phyloP scores from a whole-genome alignment of 2,329 filamentous ascomycete genomes.

The Venturia oleaginea region DNA sequence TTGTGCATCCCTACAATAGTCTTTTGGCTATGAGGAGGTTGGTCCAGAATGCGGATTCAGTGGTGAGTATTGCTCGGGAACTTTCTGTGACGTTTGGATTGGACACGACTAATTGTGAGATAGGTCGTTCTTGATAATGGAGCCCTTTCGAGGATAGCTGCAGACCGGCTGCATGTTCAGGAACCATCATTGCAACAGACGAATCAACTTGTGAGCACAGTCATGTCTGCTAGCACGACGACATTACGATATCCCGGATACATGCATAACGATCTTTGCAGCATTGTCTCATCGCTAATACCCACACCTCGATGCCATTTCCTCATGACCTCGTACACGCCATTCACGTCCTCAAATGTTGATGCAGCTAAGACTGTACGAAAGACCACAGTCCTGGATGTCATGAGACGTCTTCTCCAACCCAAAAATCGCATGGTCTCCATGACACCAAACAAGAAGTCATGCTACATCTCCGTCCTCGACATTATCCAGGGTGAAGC shows the following conservation, averaged over 20 bases:
- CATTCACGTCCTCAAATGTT: conserved; percentile 92
- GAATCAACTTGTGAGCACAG: conserved; percentile 92
- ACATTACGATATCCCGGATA: conserved; percentile 95
- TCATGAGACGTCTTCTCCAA: conserved; percentile 90
- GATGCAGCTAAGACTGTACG: conserved; percentile 96
- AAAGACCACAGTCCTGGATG: conserved; percentile 94
- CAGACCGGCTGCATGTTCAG: conserved; percentile 88
- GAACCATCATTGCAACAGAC: conserved; percentile 95
- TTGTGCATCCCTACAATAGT: conserved; percentile 98
- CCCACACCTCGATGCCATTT: conserved; percentile 96
- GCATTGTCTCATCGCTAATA: conserved; percentile 91
- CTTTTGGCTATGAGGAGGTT: conserved; percentile 81
- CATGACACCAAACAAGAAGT: conserved; percentile 88
- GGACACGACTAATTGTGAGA: not conserved
- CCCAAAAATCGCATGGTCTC: conserved; percentile 99
- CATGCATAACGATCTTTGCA: conserved; percentile 99
- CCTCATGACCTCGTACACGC: conserved; percentile 96
- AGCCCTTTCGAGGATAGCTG: conserved; percentile 84
- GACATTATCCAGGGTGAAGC: conserved; percentile 99
- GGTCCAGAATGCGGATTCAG: conserved; percentile 93
- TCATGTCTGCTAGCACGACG: conserved; percentile 97
- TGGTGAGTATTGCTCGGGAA: conserved; percentile 43
- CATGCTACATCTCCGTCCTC: conserved; percentile 97
- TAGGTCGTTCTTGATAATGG: conserved; percentile 88
- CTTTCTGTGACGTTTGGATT: not conserved